Percentiles rank a stretch among this genome's conserved stretches.
phyloP scores from a whole-genome alignment of 306 rosid genomes.

The Mimosa pudica region DNA sequence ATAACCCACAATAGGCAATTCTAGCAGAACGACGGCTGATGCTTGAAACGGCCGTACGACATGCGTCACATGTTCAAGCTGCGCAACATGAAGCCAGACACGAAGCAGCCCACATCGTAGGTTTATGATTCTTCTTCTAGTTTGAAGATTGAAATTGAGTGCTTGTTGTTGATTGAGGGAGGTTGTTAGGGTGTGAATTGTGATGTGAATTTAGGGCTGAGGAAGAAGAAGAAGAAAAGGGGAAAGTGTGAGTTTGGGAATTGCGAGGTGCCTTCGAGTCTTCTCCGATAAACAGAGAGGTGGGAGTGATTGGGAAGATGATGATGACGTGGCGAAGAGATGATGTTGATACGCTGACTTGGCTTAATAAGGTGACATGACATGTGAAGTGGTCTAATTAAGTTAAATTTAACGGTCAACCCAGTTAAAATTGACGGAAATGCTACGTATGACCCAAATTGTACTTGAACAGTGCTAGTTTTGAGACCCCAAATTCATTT shows the following conservation, averaged over 20 bases:
- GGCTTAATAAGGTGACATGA: no score
- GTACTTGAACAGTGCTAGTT: no score
- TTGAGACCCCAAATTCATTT: no score
- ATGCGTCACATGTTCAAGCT: constrained; percentile 92
- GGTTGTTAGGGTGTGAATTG: neutral
- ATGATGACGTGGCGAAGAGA: no score
- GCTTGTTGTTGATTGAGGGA: neutral
- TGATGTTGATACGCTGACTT: no score
- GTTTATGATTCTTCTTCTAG: constrained; percentile 22
- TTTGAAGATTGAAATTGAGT: constrained; percentile 34
- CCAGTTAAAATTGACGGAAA: no score
- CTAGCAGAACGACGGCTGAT: constrained; percentile 95
- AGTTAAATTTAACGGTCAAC: no score
- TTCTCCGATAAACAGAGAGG: neutral
- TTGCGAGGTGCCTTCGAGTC: neutral
- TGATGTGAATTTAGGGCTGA: neutral
- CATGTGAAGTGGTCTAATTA: no score
- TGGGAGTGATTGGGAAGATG: no score
- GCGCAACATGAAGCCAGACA: constrained; percentile 99
- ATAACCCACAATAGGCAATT: constrained; percentile 95
- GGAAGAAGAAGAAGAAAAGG: neutral
- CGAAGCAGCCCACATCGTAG: constrained; percentile 96
- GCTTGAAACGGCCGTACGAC: constrained; percentile 87
- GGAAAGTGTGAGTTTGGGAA: neutral
- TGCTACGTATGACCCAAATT: no score